These are phyloP conservation scores for Elsinoe perseae DNA, from an alignment of 2,329 filamentous ascomycete genomes.

Conservation along the genomic window DNA sequence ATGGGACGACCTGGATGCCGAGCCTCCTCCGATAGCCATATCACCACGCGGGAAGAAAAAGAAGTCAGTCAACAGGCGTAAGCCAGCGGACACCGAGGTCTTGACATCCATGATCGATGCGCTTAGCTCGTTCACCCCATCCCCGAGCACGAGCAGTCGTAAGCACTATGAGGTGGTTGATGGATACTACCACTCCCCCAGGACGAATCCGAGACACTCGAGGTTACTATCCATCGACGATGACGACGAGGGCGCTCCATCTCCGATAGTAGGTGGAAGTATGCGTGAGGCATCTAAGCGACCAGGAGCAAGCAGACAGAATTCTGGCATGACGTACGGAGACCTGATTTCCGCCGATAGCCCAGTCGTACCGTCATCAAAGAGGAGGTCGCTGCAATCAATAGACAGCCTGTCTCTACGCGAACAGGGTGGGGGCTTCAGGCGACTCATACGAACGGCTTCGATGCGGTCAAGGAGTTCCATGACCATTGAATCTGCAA, in stretches of 20 bases:
- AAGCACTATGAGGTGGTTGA: conserved; percentile 9
- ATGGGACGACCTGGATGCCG: not conserved
- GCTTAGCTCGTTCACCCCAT: conserved; percentile 37
- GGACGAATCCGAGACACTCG: conserved; percentile 4
- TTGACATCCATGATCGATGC: conserved; percentile 58
- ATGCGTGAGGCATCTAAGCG: conserved; percentile 26
- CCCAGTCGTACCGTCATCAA: conserved; percentile 73
- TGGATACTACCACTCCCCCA: conserved; percentile 10
- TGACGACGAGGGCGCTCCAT: conserved; percentile 33
- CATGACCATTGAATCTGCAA: conserved; percentile 3
- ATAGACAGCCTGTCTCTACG: conserved; percentile 54
- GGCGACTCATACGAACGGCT: conserved; percentile 48
- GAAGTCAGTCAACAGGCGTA: conserved; percentile 31
- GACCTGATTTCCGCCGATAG: conserved; percentile 44
- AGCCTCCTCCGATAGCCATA: conserved; percentile 1
- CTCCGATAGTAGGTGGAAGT: conserved; percentile 45
- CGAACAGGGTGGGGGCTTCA: conserved; percentile 42
- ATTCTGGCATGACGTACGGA: conserved; percentile 67
- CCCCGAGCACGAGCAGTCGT: conserved; percentile 17
- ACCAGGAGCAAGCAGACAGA: conserved; percentile 27
- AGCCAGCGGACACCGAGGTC: conserved; percentile 57
- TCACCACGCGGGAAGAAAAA: conserved; percentile 19
- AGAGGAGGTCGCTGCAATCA: conserved; percentile 69
- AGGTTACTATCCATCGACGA: conserved; percentile 13
- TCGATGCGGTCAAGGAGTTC: conserved; percentile 17